Base-by-base conservation (phyloP, 257 asterid genomes). In the Solanum arcanum region DNA sequence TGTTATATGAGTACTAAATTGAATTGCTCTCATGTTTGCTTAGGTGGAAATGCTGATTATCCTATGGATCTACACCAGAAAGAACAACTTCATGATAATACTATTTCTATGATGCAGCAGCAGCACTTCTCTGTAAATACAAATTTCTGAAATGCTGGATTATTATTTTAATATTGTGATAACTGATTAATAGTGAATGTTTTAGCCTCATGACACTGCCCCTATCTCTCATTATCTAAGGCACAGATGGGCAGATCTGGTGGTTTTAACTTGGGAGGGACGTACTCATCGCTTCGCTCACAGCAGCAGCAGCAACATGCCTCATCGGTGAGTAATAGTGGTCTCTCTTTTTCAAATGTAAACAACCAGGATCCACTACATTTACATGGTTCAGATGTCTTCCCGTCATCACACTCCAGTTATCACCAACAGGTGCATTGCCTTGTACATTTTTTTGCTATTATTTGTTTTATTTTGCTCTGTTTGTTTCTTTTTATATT, bases 181-280 rank as follows among this genome's bases (percentile, higher is more conserved):
- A 46, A 37, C n/a, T 86, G 81, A 49, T 49, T 72, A 60, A 23
- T 73, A 3, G 23, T 86, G 21, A 86, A n/a, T 86, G 82, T 31
- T 46, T 83, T 84, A 60, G 37, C 86, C 62, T 88, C 73, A 59
- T 84, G 62, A 62, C 77, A 35, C 84, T 86, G 59, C 60, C 52
- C 18, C 42, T 27, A 75, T 72, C 86, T 86, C 82, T 87, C 49
- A 62, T 88, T 68, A 88, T 91, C 88, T 64, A 44, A 87, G 87
- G 75, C 90, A 86, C 94, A 97, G 99, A 93, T 97, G 95, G 99
- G 98, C 69, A 93, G 98, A 83, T 96, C 99, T 85, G 84, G 98
- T 92, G 97, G 99, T 91, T 96, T 94, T 91, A 96, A 91, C 90
- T 88, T 96, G 89, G 99, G 99, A 91, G 95, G 96, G 78, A 90